Conservation (phyloP, 177 flowering plant genomes). For the Vitis hybrid region DNA sequence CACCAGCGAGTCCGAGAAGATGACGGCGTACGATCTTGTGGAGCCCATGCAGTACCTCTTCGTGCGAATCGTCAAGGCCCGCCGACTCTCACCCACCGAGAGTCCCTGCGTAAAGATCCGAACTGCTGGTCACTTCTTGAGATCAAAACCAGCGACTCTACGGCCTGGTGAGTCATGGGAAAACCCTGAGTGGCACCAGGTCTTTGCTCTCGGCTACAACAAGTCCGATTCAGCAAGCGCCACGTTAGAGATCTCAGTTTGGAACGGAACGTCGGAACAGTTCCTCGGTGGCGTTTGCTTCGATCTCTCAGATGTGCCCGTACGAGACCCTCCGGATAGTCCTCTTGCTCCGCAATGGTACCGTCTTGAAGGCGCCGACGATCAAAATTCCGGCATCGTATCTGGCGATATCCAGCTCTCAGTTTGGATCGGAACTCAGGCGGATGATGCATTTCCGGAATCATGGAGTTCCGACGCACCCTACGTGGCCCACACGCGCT, state of each 20-base stretch:
- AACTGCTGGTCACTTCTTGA: constrained; percentile 35
- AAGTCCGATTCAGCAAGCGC: constrained; percentile 27
- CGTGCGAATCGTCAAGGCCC: constrained; percentile 75
- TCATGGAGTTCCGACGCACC: constrained; percentile 81
- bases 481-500: constrained; percentile 62
- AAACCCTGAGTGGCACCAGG: constrained; percentile 83
- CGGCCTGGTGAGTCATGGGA: constrained; percentile 48
- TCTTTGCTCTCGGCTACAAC: constrained; percentile 60
- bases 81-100: constrained; percentile 47
- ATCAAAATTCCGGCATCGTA: constrained; percentile 23
- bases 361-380: constrained; percentile 57
- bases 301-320: constrained; percentile 77
- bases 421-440: constrained; percentile 95
- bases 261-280: constrained; percentile 55
- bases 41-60: constrained; percentile 90
- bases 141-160: constrained; percentile 51
- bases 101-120: constrained; percentile 56
- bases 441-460: constrained; percentile 90
- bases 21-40: constrained; percentile 59
- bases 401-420: constrained; percentile 82
- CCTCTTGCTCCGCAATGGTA: constrained; percentile 93
- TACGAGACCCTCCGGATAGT: constrained; percentile 84
- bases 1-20: constrained; percentile 35
- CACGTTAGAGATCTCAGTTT: constrained; percentile 69
- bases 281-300: constrained; percentile 92